Base-by-base conservation (phyloP, 169 alveolate species). In the Cystoisospora suis region DNA sequence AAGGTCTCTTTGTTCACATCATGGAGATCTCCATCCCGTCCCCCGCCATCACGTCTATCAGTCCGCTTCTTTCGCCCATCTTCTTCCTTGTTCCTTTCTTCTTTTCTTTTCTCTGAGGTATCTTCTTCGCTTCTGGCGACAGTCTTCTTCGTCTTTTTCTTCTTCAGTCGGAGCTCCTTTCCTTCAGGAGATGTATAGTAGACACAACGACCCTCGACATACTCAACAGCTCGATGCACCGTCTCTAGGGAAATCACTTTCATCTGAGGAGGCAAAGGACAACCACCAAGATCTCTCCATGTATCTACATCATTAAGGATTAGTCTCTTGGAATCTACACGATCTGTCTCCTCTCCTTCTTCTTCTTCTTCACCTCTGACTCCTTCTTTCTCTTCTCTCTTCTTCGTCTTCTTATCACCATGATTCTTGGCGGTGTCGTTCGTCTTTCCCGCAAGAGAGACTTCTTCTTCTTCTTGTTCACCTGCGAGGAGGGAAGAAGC, bases 401-500 rank as follows among this genome's bases (percentile, higher is more conserved):
- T 5, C 56, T 53, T 12, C 65, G 29, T 15, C 65, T 15, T 53
- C 65, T 53, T 12, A 15, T 12, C 12, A 12, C 65, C 65, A 12
- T 23, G 65, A 12, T 53, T 53, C 23, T 23, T 53, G 29, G 65
- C 65, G 65, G 65, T 23, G 65, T 53, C 23, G 65, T 23, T 53
- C 23, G 29, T 53, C 23, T 53, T 53, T 53, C 65, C 65, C 65
- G 65, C 29, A n/a, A n/a, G n/a, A n/a, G n/a, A 15, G 53, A 3
- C 53, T 4, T 38, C 83, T 29, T 4, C 56, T 23, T 34, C 29
- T 5, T 3, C 29, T 34, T 27, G 80, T 20, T 20, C 46, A 17
- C 83, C 83, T 2, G 83, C 83, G 56, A 34, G 58, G 34, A 72
- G 83, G 2, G 83, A 46, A 3, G 83, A 29, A 17, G 83, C 15